These are phyloP conservation scores for Boletellus sp. DNA, from an alignment of 768 basidiomycete genomes.

Conservation along the genomic window DNA sequence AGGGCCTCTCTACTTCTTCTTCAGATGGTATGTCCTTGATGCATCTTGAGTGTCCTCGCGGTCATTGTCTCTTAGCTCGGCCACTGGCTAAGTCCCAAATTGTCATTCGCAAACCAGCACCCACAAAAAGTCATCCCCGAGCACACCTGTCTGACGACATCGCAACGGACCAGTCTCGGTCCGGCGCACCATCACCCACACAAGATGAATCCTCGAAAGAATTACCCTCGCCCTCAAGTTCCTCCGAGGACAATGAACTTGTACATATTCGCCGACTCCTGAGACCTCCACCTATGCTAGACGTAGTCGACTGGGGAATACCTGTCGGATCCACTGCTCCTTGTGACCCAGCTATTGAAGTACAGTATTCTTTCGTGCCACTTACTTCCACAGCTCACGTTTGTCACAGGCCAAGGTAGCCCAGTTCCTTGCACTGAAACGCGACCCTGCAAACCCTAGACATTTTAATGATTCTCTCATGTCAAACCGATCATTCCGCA, in stretches of 20 bases:
- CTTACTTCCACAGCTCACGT: background rate
- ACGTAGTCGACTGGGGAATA: conserved; percentile 73
- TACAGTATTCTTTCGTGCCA: conserved; percentile 25
- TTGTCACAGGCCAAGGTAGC: conserved; percentile 66
- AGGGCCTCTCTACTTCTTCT: conserved; percentile 23
- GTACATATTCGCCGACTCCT: conserved; percentile 52
- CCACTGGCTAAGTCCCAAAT: conserved; percentile 52
- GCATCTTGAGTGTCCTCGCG: background rate
- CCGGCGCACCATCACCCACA: conserved; percentile 1
- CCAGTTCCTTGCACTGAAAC: conserved; percentile 73
- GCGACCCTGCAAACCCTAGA: conserved; percentile 55
- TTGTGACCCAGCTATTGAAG: conserved; percentile 63
- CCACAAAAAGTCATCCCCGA: conserved; percentile 47
- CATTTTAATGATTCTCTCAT: conserved; percentile 97
- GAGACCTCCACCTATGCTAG: conserved; percentile 60
- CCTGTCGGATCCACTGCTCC: conserved; percentile 51
- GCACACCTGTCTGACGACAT: conserved; percentile 50
- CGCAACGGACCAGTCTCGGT: conserved; percentile 12
- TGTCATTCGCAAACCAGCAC: conserved; percentile 50
- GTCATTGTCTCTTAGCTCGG: conserved; percentile 31
- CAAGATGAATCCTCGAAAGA: conserved; percentile 17
- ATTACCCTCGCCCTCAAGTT: conserved; percentile 12
- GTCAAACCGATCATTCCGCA: conserved; percentile 89
- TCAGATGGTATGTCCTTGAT: conserved; percentile 28
- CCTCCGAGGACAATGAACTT: conserved; percentile 44